Base-by-base conservation (phyloP, 148 eudicot species). In the Silene latifolia region DNA sequence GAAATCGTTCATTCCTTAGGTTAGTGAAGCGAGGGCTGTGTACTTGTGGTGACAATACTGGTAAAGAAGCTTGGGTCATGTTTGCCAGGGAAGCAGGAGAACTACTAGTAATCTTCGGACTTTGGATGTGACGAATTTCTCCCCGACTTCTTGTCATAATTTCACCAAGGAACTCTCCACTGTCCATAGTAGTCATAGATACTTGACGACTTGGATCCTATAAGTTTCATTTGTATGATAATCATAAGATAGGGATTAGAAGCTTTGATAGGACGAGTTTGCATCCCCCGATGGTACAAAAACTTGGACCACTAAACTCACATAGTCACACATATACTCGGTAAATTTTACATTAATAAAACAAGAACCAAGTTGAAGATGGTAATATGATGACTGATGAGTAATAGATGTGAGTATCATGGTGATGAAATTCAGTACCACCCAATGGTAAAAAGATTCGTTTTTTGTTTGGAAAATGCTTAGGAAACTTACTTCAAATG, bases 91-190 rank as follows among this genome's bases (percentile, higher is more conserved):
- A 79, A 69, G 78, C 74, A 14, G 84, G 87, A 71, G 87, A 80
- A 32, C 81, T 78, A 79, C 95, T 88, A 56, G 88, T 83, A 57
- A 87, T 54, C 84, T 87, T 92, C 58, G 92, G 91, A 80, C 95
- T 90, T 5, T 78, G 82, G 27, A 76, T 58, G 66, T 35, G 93
- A 42, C 91, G 90, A 78, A 92, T 80, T 82, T 92, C 97, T 51
- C 97, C 97, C 12, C 97, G 89, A 62, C 97, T 88, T 83, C 93
- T 87, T 76, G 97, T 92, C 71, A 92, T 72, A 24, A 92, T 85
- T 67, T 79, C 95, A 58, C 90, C 97, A 72, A 92, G 84, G 47
- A 90, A 70, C 78, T 92, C 95, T 63, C 87, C 89, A 77, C 82
- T 78, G 68, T 88, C 88, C 14, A 84, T 57, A 19, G 63, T 79